phyloP scores from a whole-genome alignment of 2,329 filamentous ascomycete species.

The Fusarium graminum region DNA sequence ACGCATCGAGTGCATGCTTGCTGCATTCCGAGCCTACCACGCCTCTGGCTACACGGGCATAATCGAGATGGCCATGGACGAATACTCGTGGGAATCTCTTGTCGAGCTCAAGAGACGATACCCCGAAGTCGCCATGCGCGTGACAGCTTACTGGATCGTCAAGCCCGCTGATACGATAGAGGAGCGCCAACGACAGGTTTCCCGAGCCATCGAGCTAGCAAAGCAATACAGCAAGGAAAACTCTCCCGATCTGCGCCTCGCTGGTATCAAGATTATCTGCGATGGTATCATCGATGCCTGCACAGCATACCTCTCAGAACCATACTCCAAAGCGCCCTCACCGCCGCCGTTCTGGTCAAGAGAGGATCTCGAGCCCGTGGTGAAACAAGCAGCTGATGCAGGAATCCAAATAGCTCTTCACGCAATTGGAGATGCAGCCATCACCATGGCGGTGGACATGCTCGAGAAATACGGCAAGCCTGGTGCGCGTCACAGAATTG shows the following conservation, averaged over 20 bases:
- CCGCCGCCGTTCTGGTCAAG: conserved; percentile 66
- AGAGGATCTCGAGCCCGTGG: conserved; percentile 65
- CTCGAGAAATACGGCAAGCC: conserved; percentile 59
- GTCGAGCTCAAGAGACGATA: conserved; percentile 56
- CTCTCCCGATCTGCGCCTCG: conserved; percentile 61
- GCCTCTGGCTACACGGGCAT: conserved; percentile 67
- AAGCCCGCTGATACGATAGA: conserved; percentile 59
- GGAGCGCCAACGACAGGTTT: conserved; percentile 61
- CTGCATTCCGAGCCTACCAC: conserved; percentile 64
- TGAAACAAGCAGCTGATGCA: conserved; percentile 64
- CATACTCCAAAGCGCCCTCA: conserved; percentile 63
- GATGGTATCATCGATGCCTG: conserved; percentile 74
- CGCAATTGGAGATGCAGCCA: conserved; percentile 72
- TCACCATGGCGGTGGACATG: conserved; percentile 67
- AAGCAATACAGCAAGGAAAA: conserved; percentile 51
- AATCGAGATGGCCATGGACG: conserved; percentile 73
- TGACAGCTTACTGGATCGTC: conserved; percentile 71
- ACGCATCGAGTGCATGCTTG: conserved; percentile 61
- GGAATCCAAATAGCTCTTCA: conserved; percentile 72
- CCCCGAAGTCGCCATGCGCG: conserved; percentile 56
- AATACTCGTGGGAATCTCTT: conserved; percentile 66
- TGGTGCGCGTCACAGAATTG: conserved; percentile 68
- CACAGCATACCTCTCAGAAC: conserved; percentile 69
- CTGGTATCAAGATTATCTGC: conserved; percentile 73
- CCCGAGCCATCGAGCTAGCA: conserved; percentile 62